A percentile compares a stretch with the other conserved stretches of the same genome.
Conservation (phyloP, 129 eudicot species). For the Artemisia annua region DNA sequence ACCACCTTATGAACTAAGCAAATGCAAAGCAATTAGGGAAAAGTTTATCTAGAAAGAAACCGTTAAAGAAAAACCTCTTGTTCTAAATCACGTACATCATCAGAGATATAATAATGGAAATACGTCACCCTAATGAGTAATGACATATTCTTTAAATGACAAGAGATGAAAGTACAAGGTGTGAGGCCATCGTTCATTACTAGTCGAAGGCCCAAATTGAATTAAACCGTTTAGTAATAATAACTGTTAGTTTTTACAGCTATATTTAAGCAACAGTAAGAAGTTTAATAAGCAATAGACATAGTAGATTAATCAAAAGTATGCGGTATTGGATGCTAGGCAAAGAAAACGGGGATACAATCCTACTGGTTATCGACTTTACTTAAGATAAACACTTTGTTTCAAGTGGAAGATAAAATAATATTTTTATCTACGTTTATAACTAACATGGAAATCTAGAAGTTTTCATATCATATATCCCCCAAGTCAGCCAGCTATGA, state of each 20-base stretch:
- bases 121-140: too few species aligned
- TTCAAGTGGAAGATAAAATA: slow-evolving; percentile 15
- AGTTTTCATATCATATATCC: background rate
- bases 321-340: slow-evolving; percentile 5
- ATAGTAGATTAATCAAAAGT: background rate
- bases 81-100: background rate
- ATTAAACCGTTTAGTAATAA: background rate
- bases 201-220: background rate
- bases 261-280: slow-evolving; percentile 14
- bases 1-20: too few species aligned
- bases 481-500: slow-evolving; percentile 6
- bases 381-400: background rate
- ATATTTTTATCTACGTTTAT: background rate
- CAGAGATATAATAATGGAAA: background rate
- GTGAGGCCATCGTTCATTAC: slow-evolving; percentile 6
- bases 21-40: too few species aligned
- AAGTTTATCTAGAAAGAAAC: too few species aligned
- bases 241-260: background rate
- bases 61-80: too few species aligned
- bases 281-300: slow-evolving; percentile 24
- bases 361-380: background rate
- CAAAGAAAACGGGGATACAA: background rate
- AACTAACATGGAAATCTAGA: too few species aligned
- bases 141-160: background rate
- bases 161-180: slow-evolving; percentile 10